These are phyloP conservation scores for Metschnikowia lunata DNA, from an alignment of 805 yeast species.

Conservation along the genomic window DNA sequence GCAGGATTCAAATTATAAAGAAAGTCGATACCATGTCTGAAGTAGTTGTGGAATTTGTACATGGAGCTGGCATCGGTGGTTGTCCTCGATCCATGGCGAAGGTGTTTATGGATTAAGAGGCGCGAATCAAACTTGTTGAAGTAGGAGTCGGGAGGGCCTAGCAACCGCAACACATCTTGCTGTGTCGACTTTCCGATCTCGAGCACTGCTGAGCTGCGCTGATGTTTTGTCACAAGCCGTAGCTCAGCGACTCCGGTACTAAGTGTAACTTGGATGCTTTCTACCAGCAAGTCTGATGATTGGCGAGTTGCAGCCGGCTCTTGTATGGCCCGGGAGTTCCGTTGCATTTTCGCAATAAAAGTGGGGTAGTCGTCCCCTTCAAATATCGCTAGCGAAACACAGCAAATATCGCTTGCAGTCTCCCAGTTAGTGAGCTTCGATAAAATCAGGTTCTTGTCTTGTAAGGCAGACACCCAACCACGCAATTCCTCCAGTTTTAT, in stretches of 20 bases:
- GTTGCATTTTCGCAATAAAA: constrained; percentile 13
- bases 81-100: constrained; percentile 12
- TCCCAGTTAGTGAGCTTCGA: constrained; percentile 32
- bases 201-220: constrained; percentile 3
- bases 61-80: constrained; percentile 10
- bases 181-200: constrained; percentile 44
- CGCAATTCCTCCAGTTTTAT: constrained; percentile 20
- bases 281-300: constrained; percentile 5
- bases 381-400: constrained; percentile 38
- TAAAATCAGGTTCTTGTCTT: constrained; percentile 22
- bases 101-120: constrained; percentile 36
- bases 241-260: constrained; percentile 23
- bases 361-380: constrained; percentile 35
- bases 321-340: neutral
- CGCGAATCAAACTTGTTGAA: constrained; percentile 45
- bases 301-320: neutral
- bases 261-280: constrained; percentile 15
- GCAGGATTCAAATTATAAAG: constrained; percentile 40
- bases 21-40: constrained; percentile 50
- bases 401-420: constrained; percentile 28
- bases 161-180: constrained; percentile 41
- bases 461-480: constrained; percentile 8
- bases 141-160: constrained; percentile 58
- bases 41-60: constrained; percentile 53
- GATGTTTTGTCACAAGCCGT: constrained; percentile 11